Conservation (phyloP, 208 protist species). For the Tritrichomonas foetus region DNA sequence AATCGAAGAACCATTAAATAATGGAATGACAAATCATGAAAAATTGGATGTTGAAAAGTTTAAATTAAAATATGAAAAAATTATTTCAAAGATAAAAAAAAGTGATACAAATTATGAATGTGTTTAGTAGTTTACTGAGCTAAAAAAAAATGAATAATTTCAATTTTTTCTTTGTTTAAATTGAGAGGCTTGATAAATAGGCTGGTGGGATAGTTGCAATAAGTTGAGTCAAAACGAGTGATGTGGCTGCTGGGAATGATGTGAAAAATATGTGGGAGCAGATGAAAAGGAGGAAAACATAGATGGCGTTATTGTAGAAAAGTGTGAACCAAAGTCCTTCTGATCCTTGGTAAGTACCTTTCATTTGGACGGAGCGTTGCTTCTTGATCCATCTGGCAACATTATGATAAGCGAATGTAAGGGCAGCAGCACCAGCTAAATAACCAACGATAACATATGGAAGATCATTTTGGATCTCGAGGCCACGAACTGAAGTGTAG, state of each 20-base stretch:
- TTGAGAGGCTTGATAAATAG: background rate
- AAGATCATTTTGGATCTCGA: background rate
- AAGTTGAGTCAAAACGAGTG: background rate
- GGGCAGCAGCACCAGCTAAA: background rate
- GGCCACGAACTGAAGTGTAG: background rate
- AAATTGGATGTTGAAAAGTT: too few species aligned
- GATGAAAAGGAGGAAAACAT: background rate
- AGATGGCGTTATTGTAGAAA: slow-evolving; percentile 25
- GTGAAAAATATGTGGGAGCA: background rate
- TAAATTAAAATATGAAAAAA: too few species aligned
- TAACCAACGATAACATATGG: background rate
- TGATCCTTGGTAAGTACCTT: background rate
- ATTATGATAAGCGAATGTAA: background rate
- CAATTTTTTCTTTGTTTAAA: too few species aligned
- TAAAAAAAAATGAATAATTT: too few species aligned
- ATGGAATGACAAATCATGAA: too few species aligned
- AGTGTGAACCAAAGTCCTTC: slow-evolving; percentile 1
- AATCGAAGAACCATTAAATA: too few species aligned
- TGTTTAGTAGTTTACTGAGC: too few species aligned
- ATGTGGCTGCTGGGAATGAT: background rate
- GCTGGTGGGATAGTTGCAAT: background rate
- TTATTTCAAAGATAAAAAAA: too few species aligned
- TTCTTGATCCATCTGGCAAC: background rate
- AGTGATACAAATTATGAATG: too few species aligned
- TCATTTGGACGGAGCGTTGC: background rate